Conservation (phyloP, 2,329 filamentous ascomycete genomes). For the Fusarium sp. region DNA sequence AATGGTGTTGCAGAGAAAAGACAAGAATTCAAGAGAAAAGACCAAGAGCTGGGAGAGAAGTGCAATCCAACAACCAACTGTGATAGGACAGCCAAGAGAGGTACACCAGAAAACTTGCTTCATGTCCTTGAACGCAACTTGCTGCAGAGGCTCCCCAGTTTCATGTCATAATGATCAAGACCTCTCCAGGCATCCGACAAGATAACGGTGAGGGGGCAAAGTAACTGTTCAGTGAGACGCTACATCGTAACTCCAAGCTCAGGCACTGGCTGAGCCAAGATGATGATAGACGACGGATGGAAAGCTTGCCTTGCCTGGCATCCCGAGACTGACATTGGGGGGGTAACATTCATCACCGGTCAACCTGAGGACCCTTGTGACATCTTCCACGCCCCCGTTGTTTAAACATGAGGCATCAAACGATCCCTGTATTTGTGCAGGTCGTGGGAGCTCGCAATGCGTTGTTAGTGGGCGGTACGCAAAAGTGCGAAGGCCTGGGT, state of each 20-base stretch:
- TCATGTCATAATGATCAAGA: neutral
- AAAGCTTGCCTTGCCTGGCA: slow-evolving; percentile 17
- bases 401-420: neutral
- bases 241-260: neutral
- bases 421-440: neutral
- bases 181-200: neutral
- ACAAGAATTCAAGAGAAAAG: neutral
- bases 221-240: neutral
- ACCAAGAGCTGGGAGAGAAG: neutral
- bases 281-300: neutral
- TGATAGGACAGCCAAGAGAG: neutral
- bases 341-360: slow-evolving; percentile 8
- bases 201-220: neutral
- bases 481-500: neutral
- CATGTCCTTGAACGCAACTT: neutral
- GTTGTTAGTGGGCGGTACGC: neutral
- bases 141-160: neutral
- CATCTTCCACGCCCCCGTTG: slow-evolving; percentile 4
- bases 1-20: neutral
- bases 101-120: neutral
- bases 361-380: slow-evolving; percentile 1
- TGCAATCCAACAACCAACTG: neutral
- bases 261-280: neutral
- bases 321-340: slow-evolving; percentile 14
- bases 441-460: neutral